Evolutionary conservation across 805 yeast genomes (phyloP).

Genomic region (Sungouiozyma intestinalis): DNA sequence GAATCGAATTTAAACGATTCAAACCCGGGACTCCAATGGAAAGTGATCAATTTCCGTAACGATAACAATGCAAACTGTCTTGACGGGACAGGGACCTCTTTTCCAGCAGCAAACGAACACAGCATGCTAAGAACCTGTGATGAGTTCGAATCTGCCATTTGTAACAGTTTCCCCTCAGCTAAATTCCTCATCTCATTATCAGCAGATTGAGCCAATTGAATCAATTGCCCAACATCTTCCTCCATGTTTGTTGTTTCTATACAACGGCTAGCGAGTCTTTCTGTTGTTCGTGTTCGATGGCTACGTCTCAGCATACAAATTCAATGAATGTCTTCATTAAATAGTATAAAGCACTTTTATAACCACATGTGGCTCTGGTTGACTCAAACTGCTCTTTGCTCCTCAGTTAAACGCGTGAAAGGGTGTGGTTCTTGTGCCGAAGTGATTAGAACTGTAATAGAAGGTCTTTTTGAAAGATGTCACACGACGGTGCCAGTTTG

Average conservation of each 20-base stretch:
- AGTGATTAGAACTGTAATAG: neutral
- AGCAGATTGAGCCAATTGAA: slow-evolving; percentile 31
- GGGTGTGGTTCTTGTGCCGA: neutral
- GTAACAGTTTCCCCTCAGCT: slow-evolving; percentile 43
- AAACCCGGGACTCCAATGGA: slow-evolving; percentile 78
- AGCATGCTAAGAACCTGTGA: slow-evolving; percentile 36
- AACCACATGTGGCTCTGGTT: too few species aligned
- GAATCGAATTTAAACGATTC: slow-evolving; percentile 56
- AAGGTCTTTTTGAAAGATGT: slow-evolving; percentile 5
- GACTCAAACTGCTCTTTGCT: neutral
- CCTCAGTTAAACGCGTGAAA: neutral
- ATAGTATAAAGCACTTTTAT: too few species aligned
- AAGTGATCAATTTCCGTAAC: slow-evolving; percentile 55
- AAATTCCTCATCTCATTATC: slow-evolving; percentile 42
- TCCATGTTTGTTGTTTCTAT: too few species aligned
- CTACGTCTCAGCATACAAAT: too few species aligned
- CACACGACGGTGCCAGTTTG: slow-evolving; percentile 59
- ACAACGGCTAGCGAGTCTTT: too few species aligned
- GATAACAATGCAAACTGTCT: slow-evolving; percentile 60
- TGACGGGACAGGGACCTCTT: slow-evolving; percentile 23
- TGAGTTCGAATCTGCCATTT: slow-evolving; percentile 38
- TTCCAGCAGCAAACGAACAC: slow-evolving; percentile 30
- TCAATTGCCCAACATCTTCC: slow-evolving; percentile 10
- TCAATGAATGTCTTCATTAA: too few species aligned
- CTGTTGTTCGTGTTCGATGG: too few species aligned